Percentiles rank a stretch among this genome's conserved stretches.
Conservation (phyloP, 2,329 filamentous ascomycete genomes). For the Exophiala sideris region DNA sequence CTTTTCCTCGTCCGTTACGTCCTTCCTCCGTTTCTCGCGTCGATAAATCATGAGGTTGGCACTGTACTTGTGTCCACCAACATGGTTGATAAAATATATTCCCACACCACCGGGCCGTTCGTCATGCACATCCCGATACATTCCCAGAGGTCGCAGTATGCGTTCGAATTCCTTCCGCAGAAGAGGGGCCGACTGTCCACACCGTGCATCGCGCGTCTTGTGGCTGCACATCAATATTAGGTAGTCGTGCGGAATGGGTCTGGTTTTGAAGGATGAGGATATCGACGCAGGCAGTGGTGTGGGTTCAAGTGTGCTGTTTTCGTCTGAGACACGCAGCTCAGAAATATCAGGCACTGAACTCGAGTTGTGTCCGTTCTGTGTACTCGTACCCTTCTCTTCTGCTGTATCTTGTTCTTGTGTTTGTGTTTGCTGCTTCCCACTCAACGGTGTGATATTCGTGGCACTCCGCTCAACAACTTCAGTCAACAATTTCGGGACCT, state of each 20-base stretch:
- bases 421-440: neutral
- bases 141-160: slow-evolving; percentile 76
- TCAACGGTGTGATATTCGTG: slow-evolving; percentile 18
- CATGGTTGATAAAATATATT: slow-evolving; percentile 84
- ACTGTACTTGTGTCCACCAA: slow-evolving; percentile 93
- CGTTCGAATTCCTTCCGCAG: slow-evolving; percentile 85
- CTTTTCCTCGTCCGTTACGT: slow-evolving; percentile 32
- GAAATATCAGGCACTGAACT: slow-evolving; percentile 3
- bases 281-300: slow-evolving; percentile 7
- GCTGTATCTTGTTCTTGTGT: neutral
- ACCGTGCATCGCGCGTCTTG: slow-evolving; percentile 81
- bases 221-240: slow-evolving; percentile 89
- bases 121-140: slow-evolving; percentile 85
- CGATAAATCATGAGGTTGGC: slow-evolving; percentile 94
- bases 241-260: slow-evolving; percentile 72
- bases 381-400: neutral
- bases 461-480: slow-evolving; percentile 23
- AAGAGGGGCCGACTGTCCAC: slow-evolving; percentile 86
- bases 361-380: neutral
- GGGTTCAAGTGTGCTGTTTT: slow-evolving; percentile 6
- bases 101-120: slow-evolving; percentile 86
- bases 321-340: slow-evolving; percentile 4
- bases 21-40: slow-evolving; percentile 46
- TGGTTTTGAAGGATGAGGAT: slow-evolving; percentile 31
- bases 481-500: slow-evolving; percentile 21